A percentile compares a stretch with the other conserved stretches of the same genome.
Conservation (phyloP, 75 land plant species). For the Pinus tabuliformis region DNA sequence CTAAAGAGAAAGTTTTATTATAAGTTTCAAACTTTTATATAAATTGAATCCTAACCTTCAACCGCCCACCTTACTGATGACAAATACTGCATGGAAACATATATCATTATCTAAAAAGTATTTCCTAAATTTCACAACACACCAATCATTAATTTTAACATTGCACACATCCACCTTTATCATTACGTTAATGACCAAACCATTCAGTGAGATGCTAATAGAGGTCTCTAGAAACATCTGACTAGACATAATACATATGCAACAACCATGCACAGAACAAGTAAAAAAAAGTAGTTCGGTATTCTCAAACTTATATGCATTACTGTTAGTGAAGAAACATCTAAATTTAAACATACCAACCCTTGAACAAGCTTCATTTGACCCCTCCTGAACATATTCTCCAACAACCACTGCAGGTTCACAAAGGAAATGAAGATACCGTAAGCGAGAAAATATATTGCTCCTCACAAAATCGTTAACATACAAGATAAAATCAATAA, state of each 20-base stretch:
- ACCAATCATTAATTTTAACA: not conserved
- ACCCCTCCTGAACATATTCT: conserved; percentile 63
- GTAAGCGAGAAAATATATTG: not conserved
- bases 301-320: not conserved
- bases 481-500: not conserved
- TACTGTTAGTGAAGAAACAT: not conserved
- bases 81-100: too few species aligned
- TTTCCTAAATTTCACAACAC: too few species aligned
- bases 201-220: not conserved
- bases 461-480: not conserved
- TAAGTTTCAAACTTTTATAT: too few species aligned
- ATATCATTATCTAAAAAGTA: too few species aligned
- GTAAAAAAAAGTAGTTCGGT: too few species aligned
- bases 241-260: not conserved
- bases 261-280: not conserved
- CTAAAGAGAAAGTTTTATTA: not conserved
- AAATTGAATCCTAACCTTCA: too few species aligned
- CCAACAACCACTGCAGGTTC: conserved; percentile 66
- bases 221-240: not conserved
- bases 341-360: conserved; percentile 55
- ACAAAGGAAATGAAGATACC: not conserved
- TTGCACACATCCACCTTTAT: not conserved
- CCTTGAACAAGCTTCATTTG: conserved; percentile 60
- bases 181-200: not conserved
- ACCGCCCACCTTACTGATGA: too few species aligned